Conservation (phyloP, 1,284 basidiomycete genomes). For the Pseudozyma flocculosa region DNA sequence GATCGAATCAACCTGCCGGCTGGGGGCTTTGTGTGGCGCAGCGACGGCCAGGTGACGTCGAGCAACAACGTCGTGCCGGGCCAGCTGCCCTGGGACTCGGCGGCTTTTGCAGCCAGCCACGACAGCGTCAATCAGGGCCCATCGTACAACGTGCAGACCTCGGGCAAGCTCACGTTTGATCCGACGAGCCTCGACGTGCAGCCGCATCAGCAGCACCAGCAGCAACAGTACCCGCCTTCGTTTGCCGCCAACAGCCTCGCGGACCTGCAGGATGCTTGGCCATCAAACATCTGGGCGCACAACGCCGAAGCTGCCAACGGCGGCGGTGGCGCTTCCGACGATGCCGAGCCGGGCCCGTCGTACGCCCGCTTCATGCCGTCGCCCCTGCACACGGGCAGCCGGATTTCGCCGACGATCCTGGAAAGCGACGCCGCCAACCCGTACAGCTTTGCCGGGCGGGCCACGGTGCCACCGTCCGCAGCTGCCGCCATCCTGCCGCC, state of each 20-base stretch:
- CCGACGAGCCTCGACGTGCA: not conserved
- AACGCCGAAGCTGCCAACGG: too few relatives aligned
- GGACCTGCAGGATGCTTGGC: slow-evolving; percentile 36
- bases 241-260: slow-evolving; percentile 29
- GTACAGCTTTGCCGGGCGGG: slow-evolving; percentile 20
- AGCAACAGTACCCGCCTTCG: not conserved
- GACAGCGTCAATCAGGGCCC: slow-evolving; percentile 7
- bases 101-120: slow-evolving; percentile 24
- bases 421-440: slow-evolving; percentile 6
- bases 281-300: slow-evolving; percentile 24
- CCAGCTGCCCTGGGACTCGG: slow-evolving; percentile 23
- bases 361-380: slow-evolving; percentile 31
- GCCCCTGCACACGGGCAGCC: slow-evolving; percentile 5
- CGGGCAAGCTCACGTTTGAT: not conserved
- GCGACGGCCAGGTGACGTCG: slow-evolving; percentile 26
- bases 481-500: slow-evolving; percentile 30
- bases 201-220: not conserved
- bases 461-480: slow-evolving; percentile 3
- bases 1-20: slow-evolving; percentile 36
- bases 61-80: slow-evolving; percentile 12
- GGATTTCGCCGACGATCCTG: slow-evolving; percentile 6
- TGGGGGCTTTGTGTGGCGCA: slow-evolving; percentile 43
- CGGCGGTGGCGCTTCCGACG: too few relatives aligned
- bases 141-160: not conserved
- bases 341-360: not conserved